A percentile compares a stretch with the other conserved stretches of the same genome.
These are phyloP conservation scores for Funneliformis mosseae DNA, from an alignment of 192 early-diverging fungal species.

Conservation along the genomic window DNA sequence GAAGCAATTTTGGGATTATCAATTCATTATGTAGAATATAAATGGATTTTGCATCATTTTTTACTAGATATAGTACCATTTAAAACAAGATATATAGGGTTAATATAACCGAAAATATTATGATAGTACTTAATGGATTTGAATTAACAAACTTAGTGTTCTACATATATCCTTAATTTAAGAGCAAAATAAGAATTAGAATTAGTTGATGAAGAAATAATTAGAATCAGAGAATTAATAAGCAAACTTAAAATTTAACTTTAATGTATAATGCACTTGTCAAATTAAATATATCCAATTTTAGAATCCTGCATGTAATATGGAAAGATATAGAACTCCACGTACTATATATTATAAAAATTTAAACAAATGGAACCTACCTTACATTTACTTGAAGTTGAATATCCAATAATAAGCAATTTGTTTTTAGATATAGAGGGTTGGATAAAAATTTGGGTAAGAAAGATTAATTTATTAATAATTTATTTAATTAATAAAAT, in stretches of 20 bases:
- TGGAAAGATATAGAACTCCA: not conserved
- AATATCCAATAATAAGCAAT: not conserved
- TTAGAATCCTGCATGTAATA: not conserved
- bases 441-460: not conserved
- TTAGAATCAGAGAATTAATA: not conserved
- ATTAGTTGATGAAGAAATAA: not conserved
- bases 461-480: not conserved
- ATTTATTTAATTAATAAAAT: not conserved
- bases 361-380: not conserved
- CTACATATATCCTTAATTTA: slow-evolving; percentile 1
- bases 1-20: no score
- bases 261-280: not conserved
- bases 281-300: not conserved
- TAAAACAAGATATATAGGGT: no score
- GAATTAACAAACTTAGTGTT: not conserved
- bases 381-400: not conserved
- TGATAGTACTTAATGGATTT: no score
- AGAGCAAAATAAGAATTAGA: not conserved
- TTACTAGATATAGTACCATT: no score
- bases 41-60: no score
- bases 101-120: no score
- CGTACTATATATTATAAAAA: slow-evolving; percentile 12
- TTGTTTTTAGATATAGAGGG: not conserved
- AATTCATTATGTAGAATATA: no score
- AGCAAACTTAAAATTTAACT: not conserved